Conservation (phyloP, 2,329 filamentous ascomycete species). For the Ceratocystis eucalypticola region DNA sequence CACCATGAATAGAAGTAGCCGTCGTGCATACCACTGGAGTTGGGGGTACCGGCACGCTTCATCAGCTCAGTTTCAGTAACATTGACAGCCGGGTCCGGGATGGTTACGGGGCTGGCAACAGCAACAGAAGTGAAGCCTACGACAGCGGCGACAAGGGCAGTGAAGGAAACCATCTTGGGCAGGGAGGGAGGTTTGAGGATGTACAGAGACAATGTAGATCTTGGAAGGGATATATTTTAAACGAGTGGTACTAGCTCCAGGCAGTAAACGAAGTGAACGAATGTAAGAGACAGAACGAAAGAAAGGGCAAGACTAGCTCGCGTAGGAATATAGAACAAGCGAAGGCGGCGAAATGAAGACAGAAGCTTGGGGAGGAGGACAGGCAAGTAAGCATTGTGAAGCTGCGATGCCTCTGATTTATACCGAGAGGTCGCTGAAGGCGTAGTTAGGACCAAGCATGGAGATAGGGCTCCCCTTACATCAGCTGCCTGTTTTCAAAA, state of each 20-base stretch:
- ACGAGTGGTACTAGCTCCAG: background rate
- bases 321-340: background rate
- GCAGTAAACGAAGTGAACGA: background rate
- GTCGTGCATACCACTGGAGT: constrained; percentile 26
- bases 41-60: constrained; percentile 26
- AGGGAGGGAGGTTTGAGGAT: background rate
- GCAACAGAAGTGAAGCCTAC: background rate
- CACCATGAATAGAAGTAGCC: constrained; percentile 39
- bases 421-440: background rate
- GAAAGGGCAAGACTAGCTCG: background rate
- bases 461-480: background rate
- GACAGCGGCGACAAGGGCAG: constrained; percentile 10
- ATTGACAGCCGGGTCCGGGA: constrained; percentile 8
- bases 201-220: background rate
- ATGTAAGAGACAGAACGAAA: background rate
- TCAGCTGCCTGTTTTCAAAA: background rate
- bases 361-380: background rate
- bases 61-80: background rate
- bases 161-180: constrained; percentile 10
- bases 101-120: constrained; percentile 9
- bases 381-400: background rate
- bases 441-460: background rate
- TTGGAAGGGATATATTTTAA: background rate
- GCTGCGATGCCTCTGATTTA: background rate
- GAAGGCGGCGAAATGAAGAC: background rate